phyloP scores from a whole-genome alignment of 495 filamentous ascomycete genomes.

The Parathielavia appendiculata region DNA sequence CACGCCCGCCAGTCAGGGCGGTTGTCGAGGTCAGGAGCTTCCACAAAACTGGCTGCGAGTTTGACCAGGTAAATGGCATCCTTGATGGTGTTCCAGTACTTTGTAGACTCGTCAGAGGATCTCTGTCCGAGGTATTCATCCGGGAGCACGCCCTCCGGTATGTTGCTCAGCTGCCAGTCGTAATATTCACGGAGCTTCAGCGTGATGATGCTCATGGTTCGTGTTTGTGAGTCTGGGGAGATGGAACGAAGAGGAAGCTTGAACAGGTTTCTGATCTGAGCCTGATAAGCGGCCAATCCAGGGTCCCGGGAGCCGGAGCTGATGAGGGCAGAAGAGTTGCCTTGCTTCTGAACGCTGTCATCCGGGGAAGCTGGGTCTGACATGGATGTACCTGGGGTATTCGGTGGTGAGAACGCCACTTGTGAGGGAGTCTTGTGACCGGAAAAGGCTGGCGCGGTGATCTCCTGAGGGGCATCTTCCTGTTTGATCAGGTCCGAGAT shows the following conservation, averaged over 20 bases:
- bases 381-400: constrained; percentile 15
- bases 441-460: constrained; percentile 1
- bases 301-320: constrained; percentile 15
- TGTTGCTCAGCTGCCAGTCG: constrained; percentile 30
- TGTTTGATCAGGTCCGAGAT: constrained; percentile 28
- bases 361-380: constrained; percentile 20
- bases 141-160: constrained; percentile 27
- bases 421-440: constrained; percentile 10
- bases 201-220: constrained; percentile 26
- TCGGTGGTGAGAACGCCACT: constrained; percentile 13
- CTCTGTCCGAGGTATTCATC: constrained; percentile 28
- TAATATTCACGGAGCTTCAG: constrained; percentile 28
- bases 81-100: constrained; percentile 31
- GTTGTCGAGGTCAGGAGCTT: constrained; percentile 9
- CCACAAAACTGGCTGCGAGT: constrained; percentile 22
- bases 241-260: constrained; percentile 22
- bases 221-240: constrained; percentile 19
- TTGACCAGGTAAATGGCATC: constrained; percentile 33
- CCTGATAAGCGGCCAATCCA: constrained; percentile 20
- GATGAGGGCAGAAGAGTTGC: constrained; percentile 2
- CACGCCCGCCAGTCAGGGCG: constrained; percentile 25
- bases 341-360: constrained; percentile 4
- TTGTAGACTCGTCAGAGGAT: constrained; percentile 21
- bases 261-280: constrained; percentile 23
- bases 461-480: neutral